These are phyloP conservation scores for Aspergillus amoenus DNA, from an alignment of 2,329 filamentous ascomycete genomes.

Conservation along the genomic window DNA sequence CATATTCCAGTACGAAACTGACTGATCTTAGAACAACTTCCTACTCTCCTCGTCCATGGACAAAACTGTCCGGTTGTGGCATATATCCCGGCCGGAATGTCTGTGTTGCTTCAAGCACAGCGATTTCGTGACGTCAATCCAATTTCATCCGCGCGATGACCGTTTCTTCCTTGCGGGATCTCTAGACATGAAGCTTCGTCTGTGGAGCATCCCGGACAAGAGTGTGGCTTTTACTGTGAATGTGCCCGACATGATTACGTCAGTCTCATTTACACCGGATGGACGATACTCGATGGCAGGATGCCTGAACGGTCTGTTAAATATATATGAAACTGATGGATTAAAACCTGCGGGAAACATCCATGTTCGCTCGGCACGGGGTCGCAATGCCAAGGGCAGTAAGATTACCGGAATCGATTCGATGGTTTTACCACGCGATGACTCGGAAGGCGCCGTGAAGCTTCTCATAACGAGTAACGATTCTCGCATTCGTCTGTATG, in stretches of 20 bases:
- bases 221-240: slow-evolving; percentile 79
- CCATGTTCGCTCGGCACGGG: slow-evolving; percentile 87
- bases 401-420: slow-evolving; percentile 96
- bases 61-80: slow-evolving; percentile 93
- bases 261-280: slow-evolving; percentile 90
- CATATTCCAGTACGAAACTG: neutral
- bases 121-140: slow-evolving; percentile 91
- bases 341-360: slow-evolving; percentile 81
- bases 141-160: slow-evolving; percentile 92
- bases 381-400: slow-evolving; percentile 92
- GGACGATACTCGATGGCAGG: slow-evolving; percentile 88
- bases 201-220: slow-evolving; percentile 98
- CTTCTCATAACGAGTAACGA: slow-evolving; percentile 93
- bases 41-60: slow-evolving; percentile 96
- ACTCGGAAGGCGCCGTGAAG: slow-evolving; percentile 68
- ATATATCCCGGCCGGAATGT: slow-evolving; percentile 79
- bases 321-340: slow-evolving; percentile 91
- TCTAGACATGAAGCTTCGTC: slow-evolving; percentile 78
- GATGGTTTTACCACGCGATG: slow-evolving; percentile 57
- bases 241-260: slow-evolving; percentile 84
- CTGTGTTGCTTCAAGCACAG: slow-evolving; percentile 92
- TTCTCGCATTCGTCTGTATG: slow-evolving; percentile 86
- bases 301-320: slow-evolving; percentile 77
- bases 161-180: slow-evolving; percentile 95
- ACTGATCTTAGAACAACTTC: slow-evolving; percentile 72